Evolutionary conservation across 2,329 filamentous ascomycete species (phyloP), one percentile per base, ranked within the genome.

Genomic region (Fusarium tuaranense): DNA sequence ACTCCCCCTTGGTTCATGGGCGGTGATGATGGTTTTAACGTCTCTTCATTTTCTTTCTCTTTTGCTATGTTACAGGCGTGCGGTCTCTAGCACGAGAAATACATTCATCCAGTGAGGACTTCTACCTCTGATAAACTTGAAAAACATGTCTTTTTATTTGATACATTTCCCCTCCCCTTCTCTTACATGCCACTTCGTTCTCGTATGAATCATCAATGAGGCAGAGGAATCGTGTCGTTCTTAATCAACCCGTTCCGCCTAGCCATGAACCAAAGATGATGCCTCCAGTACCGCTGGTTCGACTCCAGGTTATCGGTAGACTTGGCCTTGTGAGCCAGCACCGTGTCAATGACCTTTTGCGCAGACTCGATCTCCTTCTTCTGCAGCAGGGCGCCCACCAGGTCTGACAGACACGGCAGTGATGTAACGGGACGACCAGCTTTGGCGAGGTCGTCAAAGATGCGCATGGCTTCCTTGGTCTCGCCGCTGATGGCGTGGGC

Each of bases 401-500:
- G 77, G 9, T 86, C 84, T 13, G 80, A 78, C 73, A 88, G 83
- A 36, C 85, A 86, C 6, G 80, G 75, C 27, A 88, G 81, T 25
- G 84, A 83, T 14, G 87, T 84, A 18, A 83, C 81, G 5, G 83
- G 82, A 30, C 86, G 82, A 13, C 83, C 79, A 7, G 78, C 78
- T 64, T 83, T 78, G 20, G 77, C 79, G 34, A 90, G 82, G 70
- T 84, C 82, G 61, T 85, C 81, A 73, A 90, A 88, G 44, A 90
- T 82, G 58, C 78, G 79, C 76, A 89, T 83, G 2, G 90, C 89
- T 36, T 81, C 84, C 38, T 80, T 80, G 0, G 87, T 82, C 68
- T 92, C 86, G 55, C 88, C 88, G 12, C 84, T 82, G 14, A 82
- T 74, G 9, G 92, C 89, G 80, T 92, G 94, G 2, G 92, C 92